A percentile compares a stretch with the other conserved stretches of the same genome.
phyloP scores from a whole-genome alignment of 495 filamentous ascomycete species.

The Thozetella sp. region DNA sequence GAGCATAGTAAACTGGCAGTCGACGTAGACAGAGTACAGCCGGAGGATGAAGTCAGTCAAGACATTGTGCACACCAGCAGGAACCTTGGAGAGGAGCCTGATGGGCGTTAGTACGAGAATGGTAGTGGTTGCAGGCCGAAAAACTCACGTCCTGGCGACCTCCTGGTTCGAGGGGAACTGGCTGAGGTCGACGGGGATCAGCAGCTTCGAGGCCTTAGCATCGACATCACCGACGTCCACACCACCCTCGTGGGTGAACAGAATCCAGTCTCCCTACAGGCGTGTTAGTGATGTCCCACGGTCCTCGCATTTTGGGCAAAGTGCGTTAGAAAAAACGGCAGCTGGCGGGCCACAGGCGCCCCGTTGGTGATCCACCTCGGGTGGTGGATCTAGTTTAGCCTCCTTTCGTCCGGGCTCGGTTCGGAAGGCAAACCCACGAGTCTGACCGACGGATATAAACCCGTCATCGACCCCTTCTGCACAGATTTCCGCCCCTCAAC shows the following conservation, averaged over 20 bases:
- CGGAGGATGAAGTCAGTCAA: conserved; percentile 89
- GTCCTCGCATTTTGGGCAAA: too few relatives aligned
- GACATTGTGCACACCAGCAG: conserved; percentile 94
- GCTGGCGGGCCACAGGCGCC: too few relatives aligned
- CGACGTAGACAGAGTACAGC: conserved; percentile 96
- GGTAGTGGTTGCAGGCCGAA: background rate
- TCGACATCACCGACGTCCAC: conserved; percentile 99
- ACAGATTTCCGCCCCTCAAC: background rate
- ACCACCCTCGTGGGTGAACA: conserved; percentile 99
- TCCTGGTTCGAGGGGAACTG: conserved; percentile 96
- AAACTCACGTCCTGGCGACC: conserved; percentile 60
- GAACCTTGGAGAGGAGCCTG: conserved; percentile 87
- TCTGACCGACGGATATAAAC: conserved; percentile 8
- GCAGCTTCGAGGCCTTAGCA: conserved; percentile 96
- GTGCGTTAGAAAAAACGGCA: too few relatives aligned
- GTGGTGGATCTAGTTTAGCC: conserved; percentile 46
- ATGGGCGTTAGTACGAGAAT: background rate
- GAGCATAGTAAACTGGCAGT: conserved; percentile 99
- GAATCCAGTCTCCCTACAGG: conserved; percentile 94
- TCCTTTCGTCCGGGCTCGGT: conserved; percentile 55
- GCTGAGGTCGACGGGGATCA: conserved; percentile 93
- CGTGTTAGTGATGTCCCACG: conserved; percentile 28
- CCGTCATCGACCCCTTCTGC: conserved; percentile 6
- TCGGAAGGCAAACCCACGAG: conserved; percentile 17
- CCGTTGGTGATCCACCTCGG: conserved; percentile 22